Evolutionary conservation across 306 rosid genomes (phyloP), one percentile per base, ranked within the genome.

Genomic region (Dalbergia cochinchinensis): DNA sequence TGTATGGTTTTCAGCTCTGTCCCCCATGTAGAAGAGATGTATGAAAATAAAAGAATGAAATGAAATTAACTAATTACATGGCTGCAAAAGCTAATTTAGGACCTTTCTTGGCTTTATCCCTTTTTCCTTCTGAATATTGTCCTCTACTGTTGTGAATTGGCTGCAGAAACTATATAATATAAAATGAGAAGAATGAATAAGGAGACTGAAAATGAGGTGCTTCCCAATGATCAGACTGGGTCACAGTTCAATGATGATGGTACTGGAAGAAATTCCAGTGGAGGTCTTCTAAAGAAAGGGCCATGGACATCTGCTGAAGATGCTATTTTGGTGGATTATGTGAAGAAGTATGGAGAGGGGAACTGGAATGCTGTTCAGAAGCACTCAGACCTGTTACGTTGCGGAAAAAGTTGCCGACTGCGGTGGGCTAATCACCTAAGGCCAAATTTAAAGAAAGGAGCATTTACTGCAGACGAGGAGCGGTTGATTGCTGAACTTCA

Each of bases 281-380:
- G 86, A n/a, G 39, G 73, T 78, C 64, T 73, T 77, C 87, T 93
- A 74, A 96, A 96, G 88, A 96, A 96, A 88, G 99, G 99, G 53
- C 98, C 99, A 4, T 96, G 99, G 99, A 96, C 99, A 53, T 74
- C 98, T 15, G 76, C 86, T 54, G 99, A 96, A 85, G 99, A 96
- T 82, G 89, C 90, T 42, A 88, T 96, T 77, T 87, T 96, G 91
- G 85, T 88, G 73, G 93, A 93, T n/a, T 96, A 93, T 83, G 99
- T 96, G 77, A 89, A 87, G 72, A 87, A 90, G 83, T 90, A 96
- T 47, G 99, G 99, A 55, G 99, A 96, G 84, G 99, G 99, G 71
- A 96, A 96, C 84, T 96, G 99, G 99, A 96, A 93, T 87, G 94
- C 96, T n/a, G 92, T 96, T 74, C 99, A 96, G 89, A 96, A 89